phyloP scores from a whole-genome alignment of 2,329 filamentous ascomycete genomes.

The Xylariaceae sp. region DNA sequence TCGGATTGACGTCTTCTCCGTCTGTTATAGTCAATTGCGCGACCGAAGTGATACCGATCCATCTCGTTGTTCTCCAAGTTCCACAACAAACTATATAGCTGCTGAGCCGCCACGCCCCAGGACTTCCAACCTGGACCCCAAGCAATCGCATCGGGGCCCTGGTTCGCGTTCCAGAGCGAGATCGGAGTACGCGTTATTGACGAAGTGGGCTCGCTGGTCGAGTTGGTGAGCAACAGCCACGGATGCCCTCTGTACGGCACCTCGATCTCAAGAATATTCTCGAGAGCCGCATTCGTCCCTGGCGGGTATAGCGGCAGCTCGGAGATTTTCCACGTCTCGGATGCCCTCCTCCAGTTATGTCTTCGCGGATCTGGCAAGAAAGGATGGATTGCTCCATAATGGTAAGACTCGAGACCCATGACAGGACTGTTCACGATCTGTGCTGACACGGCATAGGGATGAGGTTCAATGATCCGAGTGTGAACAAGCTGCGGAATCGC shows the following conservation, averaged over 20 bases:
- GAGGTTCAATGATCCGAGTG: conserved; percentile 47
- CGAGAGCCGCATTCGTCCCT: conserved; percentile 11
- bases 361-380: conserved; percentile 49
- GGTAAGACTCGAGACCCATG: conserved; percentile 51
- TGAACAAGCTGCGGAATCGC: conserved; percentile 52
- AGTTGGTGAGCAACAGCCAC: conserved; percentile 46
- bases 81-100: conserved; percentile 46
- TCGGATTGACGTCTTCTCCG: conserved; percentile 4
- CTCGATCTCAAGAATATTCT: conserved; percentile 30
- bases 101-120: conserved; percentile 49
- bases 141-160: conserved; percentile 25
- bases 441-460: conserved; percentile 49
- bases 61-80: conserved; percentile 46
- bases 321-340: conserved; percentile 38
- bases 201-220: conserved; percentile 35
- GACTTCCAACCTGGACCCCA: conserved; percentile 42
- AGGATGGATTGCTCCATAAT: conserved; percentile 50
- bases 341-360: conserved; percentile 21
- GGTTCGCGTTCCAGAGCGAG: conserved; percentile 41
- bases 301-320: conserved; percentile 22
- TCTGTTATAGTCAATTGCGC: conserved; percentile 19
- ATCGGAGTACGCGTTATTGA: conserved; percentile 38
- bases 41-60: conserved; percentile 45
- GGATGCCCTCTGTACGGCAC: conserved; percentile 43
- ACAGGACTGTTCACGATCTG: conserved; percentile 56